phyloP scores from a whole-genome alignment of 805 yeast genomes.

The Teunomyces aglyptinius region DNA sequence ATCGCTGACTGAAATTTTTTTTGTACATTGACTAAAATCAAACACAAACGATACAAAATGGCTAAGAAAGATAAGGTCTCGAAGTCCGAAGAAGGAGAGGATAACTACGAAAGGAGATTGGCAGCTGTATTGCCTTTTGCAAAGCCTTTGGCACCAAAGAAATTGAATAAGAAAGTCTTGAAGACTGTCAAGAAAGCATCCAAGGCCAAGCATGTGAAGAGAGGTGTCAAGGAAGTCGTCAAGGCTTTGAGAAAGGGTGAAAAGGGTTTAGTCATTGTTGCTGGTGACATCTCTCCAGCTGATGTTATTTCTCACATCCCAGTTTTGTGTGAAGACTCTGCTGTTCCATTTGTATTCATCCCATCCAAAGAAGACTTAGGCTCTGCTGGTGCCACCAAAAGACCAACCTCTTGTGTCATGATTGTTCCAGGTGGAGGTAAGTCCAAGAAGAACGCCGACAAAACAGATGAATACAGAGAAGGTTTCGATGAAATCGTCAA shows the following conservation, averaged over 20 bases:
- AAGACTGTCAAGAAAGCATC: constrained; percentile 97
- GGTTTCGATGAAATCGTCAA: constrained; percentile 89
- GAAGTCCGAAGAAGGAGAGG: constrained; percentile 45
- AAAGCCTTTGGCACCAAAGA: constrained; percentile 91
- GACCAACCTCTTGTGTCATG: constrained; percentile 98
- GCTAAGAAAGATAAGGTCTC: constrained; percentile 48
- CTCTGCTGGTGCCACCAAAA: constrained; percentile 97
- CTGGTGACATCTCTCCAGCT: constrained; percentile 97
- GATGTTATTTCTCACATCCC: constrained; percentile 98
- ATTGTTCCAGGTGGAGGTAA: constrained; percentile 93
- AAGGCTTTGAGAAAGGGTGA: constrained; percentile 97
- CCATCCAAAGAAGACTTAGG: constrained; percentile 99
- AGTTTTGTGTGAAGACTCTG: constrained; percentile 90
- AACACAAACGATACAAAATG: constrained; percentile 21
- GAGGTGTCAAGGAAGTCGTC: constrained; percentile 99
- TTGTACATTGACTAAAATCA: background rate
- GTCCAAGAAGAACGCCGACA: constrained; percentile 68
- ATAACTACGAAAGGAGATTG: constrained; percentile 88
- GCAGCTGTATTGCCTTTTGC: constrained; percentile 92
- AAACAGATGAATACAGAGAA: constrained; percentile 85
- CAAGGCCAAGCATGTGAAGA: constrained; percentile 94
- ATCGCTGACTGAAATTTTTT: constrained; percentile 11
- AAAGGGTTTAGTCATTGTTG: constrained; percentile 92
- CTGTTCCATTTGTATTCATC: constrained; percentile 88
- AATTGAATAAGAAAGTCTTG: constrained; percentile 89